A percentile compares a stretch with the other conserved stretches of the same genome.
phyloP scores from a whole-genome alignment of 495 filamentous ascomycete species.

The Trichocladium uniseriatum region DNA sequence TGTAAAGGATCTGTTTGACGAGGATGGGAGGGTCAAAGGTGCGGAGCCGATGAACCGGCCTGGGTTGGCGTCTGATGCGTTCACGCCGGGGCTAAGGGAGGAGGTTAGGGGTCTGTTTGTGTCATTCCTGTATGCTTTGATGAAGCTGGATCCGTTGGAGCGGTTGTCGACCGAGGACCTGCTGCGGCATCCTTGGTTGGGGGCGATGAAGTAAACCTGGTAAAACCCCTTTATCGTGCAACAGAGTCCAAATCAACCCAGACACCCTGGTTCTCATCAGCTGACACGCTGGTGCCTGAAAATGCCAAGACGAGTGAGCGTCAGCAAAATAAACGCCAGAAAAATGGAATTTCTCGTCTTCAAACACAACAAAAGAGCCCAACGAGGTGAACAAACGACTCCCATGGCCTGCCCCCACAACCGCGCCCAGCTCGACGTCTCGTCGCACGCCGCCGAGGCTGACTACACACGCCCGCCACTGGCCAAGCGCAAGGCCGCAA shows the following conservation, averaged over 20 bases:
- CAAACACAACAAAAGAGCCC: too few species aligned
- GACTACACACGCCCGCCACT: constrained; percentile 18
- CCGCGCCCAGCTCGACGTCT: constrained; percentile 25
- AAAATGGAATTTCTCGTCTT: too few species aligned
- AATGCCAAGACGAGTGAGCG: too few species aligned
- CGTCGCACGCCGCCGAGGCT: constrained; percentile 21
- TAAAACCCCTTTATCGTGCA: too few species aligned
- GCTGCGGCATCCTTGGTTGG: constrained; percentile 14
- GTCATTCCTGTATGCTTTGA: constrained; percentile 7
- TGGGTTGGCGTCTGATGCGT: neutral
- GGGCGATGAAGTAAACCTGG: neutral
- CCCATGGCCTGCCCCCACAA: constrained; percentile 25
- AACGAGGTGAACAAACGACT: too few species aligned
- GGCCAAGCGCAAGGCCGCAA: constrained; percentile 23
- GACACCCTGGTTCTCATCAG: too few species aligned
- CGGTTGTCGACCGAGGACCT: constrained; percentile 4
- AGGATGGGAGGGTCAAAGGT: too few species aligned
- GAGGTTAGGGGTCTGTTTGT: constrained; percentile 3
- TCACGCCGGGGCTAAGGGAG: neutral
- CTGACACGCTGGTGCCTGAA: too few species aligned
- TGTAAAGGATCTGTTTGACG: too few species aligned
- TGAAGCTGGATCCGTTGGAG: constrained; percentile 13
- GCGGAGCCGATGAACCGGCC: too few species aligned
- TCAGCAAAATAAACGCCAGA: too few species aligned
- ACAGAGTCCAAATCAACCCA: too few species aligned